These are phyloP conservation scores for Boletus speciosus DNA, from an alignment of 768 basidiomycete genomes.

Conservation along the genomic window DNA sequence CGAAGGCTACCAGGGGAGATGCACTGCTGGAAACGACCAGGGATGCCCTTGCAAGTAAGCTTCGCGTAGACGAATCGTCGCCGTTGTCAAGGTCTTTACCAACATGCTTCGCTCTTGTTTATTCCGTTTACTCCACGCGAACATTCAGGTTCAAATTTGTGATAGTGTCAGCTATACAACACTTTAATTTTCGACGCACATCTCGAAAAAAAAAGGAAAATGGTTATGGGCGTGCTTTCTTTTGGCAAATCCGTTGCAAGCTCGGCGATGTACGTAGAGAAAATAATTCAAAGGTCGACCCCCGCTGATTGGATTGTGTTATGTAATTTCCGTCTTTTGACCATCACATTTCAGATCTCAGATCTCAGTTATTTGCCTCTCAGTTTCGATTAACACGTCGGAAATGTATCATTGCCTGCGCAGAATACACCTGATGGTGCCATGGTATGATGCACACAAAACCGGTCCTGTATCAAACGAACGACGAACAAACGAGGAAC, in stretches of 20 bases:
- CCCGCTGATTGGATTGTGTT: neutral
- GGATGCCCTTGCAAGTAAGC: neutral
- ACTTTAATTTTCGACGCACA: neutral
- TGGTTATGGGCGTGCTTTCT: neutral
- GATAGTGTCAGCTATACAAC: neutral
- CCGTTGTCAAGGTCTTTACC: too few relatives aligned
- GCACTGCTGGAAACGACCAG: neutral
- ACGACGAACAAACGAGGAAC: constrained; percentile 12
- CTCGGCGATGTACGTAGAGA: neutral
- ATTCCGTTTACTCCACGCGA: neutral
- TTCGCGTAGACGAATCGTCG: neutral
- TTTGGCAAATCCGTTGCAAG: neutral
- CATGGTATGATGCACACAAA: constrained; percentile 2
- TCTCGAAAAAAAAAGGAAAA: neutral
- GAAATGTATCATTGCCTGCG: neutral
- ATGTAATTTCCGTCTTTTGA: constrained; percentile 14
- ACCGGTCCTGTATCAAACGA: constrained; percentile 13
- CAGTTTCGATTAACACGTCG: neutral
- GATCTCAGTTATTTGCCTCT: neutral
- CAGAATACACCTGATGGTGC: neutral
- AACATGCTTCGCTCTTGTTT: neutral
- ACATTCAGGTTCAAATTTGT: neutral
- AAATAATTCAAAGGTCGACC: too few relatives aligned
- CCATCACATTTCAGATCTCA: too few relatives aligned
- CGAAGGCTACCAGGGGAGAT: neutral